Conservation (phyloP, 2,329 filamentous ascomycete species). For the Laburnicola sp. region DNA sequence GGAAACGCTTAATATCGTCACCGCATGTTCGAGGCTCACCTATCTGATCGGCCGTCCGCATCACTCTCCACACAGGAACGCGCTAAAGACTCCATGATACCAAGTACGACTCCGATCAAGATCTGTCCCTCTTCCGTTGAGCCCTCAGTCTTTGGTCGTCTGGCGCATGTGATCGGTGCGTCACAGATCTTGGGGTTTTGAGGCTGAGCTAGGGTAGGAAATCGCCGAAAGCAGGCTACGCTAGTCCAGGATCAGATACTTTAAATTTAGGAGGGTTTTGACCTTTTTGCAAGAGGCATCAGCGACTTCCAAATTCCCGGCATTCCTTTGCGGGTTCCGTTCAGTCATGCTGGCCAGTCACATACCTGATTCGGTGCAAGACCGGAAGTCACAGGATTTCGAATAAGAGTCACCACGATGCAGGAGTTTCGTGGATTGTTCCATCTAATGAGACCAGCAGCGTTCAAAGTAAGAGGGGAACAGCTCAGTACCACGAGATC, state of each 20-base stretch:
- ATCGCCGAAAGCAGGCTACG: conserved; percentile 14
- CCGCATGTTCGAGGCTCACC: no score
- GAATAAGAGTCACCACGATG: conserved; percentile 28
- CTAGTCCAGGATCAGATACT: not conserved
- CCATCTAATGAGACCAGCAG: conserved; percentile 22
- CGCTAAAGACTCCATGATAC: not conserved
- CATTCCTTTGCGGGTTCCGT: not conserved
- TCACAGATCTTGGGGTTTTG: conserved; percentile 1
- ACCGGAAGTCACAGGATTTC: no score
- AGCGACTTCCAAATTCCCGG: not conserved
- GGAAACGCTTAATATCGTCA: no score
- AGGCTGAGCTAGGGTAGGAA: conserved; percentile 14
- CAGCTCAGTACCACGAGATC: conserved; percentile 38
- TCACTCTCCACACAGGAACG: not conserved
- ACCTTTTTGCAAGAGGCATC: no score
- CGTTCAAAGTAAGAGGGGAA: conserved; percentile 17
- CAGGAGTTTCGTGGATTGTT: conserved; percentile 10
- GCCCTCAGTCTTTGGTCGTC: not conserved
- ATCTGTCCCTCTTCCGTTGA: not conserved
- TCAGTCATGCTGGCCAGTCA: no score
- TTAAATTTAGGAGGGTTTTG: no score
- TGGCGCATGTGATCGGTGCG: conserved; percentile 11
- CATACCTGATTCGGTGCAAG: no score
- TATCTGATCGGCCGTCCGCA: no score
- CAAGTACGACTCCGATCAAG: not conserved